Base-by-base conservation (phyloP, 176 grass and related monocot genomes). In the Chloris gayana region DNA sequence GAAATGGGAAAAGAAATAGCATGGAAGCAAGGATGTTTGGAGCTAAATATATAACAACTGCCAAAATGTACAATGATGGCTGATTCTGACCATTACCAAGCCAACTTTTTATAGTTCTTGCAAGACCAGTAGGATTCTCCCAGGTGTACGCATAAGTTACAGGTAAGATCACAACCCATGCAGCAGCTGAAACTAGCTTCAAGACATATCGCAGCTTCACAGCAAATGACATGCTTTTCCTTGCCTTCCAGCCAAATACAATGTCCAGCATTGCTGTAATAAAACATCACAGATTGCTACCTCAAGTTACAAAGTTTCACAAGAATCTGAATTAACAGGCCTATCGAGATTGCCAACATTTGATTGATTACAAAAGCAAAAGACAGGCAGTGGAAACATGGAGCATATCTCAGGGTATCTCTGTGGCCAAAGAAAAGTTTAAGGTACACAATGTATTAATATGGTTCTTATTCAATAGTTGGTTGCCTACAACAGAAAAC, bases 211-310 rank as follows among this genome's bases (percentile, higher is more conserved):
- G 89, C 83, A 99, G 72, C 76, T 95, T 95, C 64, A 93, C 93
- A 53, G 88, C 82, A 84, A 93, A 87, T 4, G 92, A 90, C 96
- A 99, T 99, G 81, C 76, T 99, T 92, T 65, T 95, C 77, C 96
- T 95, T 76, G 96, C 96, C 83, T 99, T 95, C 96, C 96, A 99
- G 78, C 92, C 84, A 74, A 99, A 94, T 60, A 95, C 86, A 67
- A 95, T 85, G 79, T 99, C 96, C 74, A 99, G 88, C 21, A 91
- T 46, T 51, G 92, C 96, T 99, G 92, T 57, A 54, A 18, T 38
- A 34, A 56, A 25, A 80, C 15, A 69, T 27, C 4, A 4, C 33
- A 69, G 31, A 39, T 3, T 37, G 35, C 35, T n/a, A n/a, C n/a
- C 33, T 67, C 9, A 74, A 41, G 60, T 65, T 64, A 53, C 17